Conservation (phyloP, 2,329 filamentous ascomycete genomes). For the Sordariomycetes sp. region DNA sequence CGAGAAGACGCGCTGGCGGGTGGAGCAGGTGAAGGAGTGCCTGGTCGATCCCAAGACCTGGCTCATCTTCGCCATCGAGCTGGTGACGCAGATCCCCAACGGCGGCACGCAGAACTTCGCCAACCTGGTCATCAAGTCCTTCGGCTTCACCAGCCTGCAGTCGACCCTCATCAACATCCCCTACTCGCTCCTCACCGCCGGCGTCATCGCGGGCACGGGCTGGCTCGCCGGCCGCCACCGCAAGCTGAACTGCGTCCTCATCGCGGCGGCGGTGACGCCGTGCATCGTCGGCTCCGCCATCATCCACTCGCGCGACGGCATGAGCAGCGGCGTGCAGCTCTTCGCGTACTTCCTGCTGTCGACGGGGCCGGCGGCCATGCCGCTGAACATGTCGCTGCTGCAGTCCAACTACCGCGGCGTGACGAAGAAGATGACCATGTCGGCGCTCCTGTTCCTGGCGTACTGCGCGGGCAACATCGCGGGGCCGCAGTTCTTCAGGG, state of each 20-base stretch:
- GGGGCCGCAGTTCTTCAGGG: slow-evolving; percentile 48
- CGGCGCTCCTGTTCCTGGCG: slow-evolving; percentile 36
- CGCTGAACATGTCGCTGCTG: neutral
- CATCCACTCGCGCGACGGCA: neutral
- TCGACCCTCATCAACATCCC: neutral
- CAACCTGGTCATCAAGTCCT: neutral
- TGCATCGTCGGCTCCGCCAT: neutral
- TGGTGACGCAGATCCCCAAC: neutral
- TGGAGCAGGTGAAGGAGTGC: neutral
- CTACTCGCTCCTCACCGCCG: neutral
- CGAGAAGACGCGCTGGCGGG: neutral
- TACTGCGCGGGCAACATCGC: slow-evolving; percentile 52
- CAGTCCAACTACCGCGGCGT: neutral
- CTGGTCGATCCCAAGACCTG: neutral
- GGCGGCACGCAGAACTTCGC: neutral
- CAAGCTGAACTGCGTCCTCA: neutral
- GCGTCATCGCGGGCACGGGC: neutral
- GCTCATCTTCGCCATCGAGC: neutral
- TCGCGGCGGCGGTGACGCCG: too few species aligned
- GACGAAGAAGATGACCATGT: neutral
- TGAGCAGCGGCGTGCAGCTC: neutral
- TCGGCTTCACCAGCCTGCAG: neutral
- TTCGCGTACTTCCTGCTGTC: neutral
- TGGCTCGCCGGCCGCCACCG: neutral
- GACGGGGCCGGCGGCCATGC: neutral